A percentile compares a stretch with the other conserved stretches of the same genome.
Evolutionary conservation across 2,329 filamentous ascomycete genomes (phyloP).

Genomic region (Curvularia hawaiiensis): DNA sequence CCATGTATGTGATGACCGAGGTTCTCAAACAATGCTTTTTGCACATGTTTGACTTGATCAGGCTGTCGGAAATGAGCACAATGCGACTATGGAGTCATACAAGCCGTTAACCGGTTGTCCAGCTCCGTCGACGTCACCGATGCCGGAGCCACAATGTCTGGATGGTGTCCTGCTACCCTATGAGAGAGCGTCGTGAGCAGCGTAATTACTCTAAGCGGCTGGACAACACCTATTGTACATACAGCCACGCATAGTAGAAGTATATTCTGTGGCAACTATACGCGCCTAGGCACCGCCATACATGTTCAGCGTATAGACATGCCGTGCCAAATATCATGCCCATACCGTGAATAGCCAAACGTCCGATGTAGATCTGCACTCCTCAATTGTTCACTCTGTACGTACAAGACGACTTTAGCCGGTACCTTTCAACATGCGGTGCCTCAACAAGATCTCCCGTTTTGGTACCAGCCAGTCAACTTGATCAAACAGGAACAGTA

Average conservation of each 20-base stretch:
- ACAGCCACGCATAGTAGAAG: conserved; percentile 7
- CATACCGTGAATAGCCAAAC: conserved; percentile 26
- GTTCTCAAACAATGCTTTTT: conserved; percentile 5
- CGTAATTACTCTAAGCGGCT: conserved; percentile 7
- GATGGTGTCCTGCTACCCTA: conserved; percentile 7
- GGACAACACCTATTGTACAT: conserved; percentile 6
- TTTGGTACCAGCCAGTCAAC: conserved; percentile 25
- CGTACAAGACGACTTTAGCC: conserved; percentile 25
- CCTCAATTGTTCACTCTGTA: conserved; percentile 4
- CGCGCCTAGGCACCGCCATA: conserved; percentile 16
- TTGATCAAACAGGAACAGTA: conserved; percentile 21
- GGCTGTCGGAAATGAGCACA: conserved; percentile 32
- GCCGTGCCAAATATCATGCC: conserved; percentile 20
- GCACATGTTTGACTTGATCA: conserved; percentile 14
- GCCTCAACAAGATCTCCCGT: conserved; percentile 25
- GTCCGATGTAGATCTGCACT: conserved; percentile 35
- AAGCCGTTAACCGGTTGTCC: conserved; percentile 17
- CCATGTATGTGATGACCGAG: conserved; percentile 5
- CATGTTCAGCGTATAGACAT: conserved; percentile 6
- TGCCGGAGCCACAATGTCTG: conserved; percentile 7
- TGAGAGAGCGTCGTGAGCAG: not conserved
- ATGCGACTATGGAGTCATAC: conserved; percentile 27
- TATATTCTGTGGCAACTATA: conserved; percentile 9
- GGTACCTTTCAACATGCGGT: conserved; percentile 30
- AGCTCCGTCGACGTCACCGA: conserved; percentile 33